These are phyloP conservation scores for Paecilomyces sp. DNA, from an alignment of 2,329 filamentous ascomycete species.

Conservation along the genomic window DNA sequence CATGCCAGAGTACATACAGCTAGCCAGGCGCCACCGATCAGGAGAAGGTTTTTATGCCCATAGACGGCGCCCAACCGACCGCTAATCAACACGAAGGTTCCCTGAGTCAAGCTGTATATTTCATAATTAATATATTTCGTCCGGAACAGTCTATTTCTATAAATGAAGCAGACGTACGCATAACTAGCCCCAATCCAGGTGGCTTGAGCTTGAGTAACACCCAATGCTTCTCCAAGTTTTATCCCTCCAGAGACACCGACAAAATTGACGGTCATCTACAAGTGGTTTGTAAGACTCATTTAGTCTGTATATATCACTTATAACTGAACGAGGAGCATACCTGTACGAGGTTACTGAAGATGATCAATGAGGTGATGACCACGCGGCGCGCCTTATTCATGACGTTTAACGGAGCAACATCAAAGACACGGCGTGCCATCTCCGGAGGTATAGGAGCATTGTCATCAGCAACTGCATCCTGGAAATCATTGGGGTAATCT, in stretches of 20 bases:
- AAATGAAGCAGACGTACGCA: slow-evolving; percentile 7
- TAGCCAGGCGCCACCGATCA: slow-evolving; percentile 51
- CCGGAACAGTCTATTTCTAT: background rate
- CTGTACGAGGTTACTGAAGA: background rate
- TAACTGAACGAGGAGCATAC: background rate
- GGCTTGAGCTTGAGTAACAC: slow-evolving; percentile 11
- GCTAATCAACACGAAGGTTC: slow-evolving; percentile 52
- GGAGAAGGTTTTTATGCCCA: slow-evolving; percentile 50
- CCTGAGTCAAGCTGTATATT: slow-evolving; percentile 39
- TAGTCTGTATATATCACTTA: background rate
- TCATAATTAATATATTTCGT: background rate
- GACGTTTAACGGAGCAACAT: background rate
- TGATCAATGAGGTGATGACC: background rate
- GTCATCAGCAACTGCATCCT: background rate
- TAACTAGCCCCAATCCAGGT: slow-evolving; percentile 20
- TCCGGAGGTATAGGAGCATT: background rate
- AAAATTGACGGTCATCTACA: slow-evolving; percentile 20
- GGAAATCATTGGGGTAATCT: background rate
- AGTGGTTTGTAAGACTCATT: background rate
- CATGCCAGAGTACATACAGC: slow-evolving; percentile 45
- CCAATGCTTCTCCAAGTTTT: slow-evolving; percentile 11
- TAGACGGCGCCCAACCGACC: slow-evolving; percentile 52
- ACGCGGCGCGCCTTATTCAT: background rate
- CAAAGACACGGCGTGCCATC: background rate
- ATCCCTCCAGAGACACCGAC: slow-evolving; percentile 16